Conservation (phyloP, 2,329 filamentous ascomycete species). For the Alternaria triticina region DNA sequence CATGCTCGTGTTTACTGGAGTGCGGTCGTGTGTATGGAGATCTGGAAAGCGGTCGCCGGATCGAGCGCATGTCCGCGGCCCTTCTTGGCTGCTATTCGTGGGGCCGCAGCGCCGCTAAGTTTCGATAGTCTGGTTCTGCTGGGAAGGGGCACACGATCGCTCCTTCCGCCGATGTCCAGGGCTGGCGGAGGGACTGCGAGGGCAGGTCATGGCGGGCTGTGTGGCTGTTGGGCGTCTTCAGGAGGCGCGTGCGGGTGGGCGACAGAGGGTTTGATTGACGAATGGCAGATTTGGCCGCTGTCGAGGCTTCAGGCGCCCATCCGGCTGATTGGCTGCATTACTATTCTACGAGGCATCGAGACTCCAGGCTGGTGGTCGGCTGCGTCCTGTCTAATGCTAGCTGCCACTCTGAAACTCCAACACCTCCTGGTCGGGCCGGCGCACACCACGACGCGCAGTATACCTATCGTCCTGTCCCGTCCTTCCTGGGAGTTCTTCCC, state of each 20-base stretch:
- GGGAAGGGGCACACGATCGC: conserved; percentile 5
- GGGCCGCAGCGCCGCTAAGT: conserved; percentile 8
- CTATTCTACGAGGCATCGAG: conserved; percentile 10
- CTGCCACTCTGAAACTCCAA: conserved; percentile 22
- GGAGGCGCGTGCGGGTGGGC: conserved; percentile 4
- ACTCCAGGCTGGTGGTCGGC: not conserved
- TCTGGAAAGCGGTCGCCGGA: not conserved
- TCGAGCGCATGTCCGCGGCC: conserved; percentile 6
- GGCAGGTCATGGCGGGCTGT: not conserved
- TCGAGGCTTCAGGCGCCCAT: not conserved
- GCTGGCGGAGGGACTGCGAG: not conserved
- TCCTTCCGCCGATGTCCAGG: not conserved
- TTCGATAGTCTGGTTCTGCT: conserved; percentile 14
- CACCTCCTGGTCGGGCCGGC: conserved; percentile 18
- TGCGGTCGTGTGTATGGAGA: not conserved
- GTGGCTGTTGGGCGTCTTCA: not conserved
- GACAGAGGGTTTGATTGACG: conserved; percentile 1
- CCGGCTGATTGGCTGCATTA: not conserved
- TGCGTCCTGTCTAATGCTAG: conserved; percentile 19
- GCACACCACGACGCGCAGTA: conserved; percentile 2
- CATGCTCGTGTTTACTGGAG: not conserved
- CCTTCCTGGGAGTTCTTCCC: not conserved
- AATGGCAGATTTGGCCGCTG: not conserved
- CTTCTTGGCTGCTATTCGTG: conserved; percentile 1
- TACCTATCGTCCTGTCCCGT: conserved; percentile 7